A percentile compares a stretch with the other conserved stretches of the same genome.
Conservation (phyloP, 805 yeast species). For the Candida xyloterini region DNA sequence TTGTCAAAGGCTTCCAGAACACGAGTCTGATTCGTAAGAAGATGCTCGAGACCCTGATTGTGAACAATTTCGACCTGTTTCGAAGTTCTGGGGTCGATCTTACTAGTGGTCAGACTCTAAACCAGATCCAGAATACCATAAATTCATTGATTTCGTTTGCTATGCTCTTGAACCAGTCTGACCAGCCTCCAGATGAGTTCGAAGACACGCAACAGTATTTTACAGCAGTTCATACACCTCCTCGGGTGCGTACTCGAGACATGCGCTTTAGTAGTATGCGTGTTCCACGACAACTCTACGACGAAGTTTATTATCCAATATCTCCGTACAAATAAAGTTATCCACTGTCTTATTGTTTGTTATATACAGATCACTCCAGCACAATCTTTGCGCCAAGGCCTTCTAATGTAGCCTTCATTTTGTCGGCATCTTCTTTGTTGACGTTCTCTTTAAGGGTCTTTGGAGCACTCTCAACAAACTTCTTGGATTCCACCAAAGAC, state of each 20-base stretch:
- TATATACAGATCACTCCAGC: conserved; percentile 55
- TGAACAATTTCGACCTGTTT: conserved; percentile 17
- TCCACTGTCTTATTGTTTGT: conserved; percentile 1
- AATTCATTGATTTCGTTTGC: conserved; percentile 32
- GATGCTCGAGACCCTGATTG: conserved; percentile 13
- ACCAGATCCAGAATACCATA: conserved; percentile 34
- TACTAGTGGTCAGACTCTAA: conserved; percentile 26
- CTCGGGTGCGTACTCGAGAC: conserved; percentile 4
- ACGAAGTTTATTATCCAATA: conserved; percentile 9
- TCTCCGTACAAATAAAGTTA: conserved; percentile 9
- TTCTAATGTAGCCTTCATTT: conserved; percentile 89
- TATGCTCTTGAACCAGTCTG: conserved; percentile 21
- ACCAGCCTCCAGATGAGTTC: conserved; percentile 15
- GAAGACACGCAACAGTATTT: conserved; percentile 12
- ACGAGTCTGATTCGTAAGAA: conserved; percentile 13
- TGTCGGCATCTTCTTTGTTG: conserved; percentile 95
- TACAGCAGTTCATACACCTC: conserved; percentile 3
- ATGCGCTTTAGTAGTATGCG: conserved; percentile 10
- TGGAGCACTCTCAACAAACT: conserved; percentile 97
- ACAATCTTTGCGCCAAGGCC: conserved; percentile 91
- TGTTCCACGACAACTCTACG: conserved; percentile 7
- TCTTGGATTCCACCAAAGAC: conserved; percentile 94
- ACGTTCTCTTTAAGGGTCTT: conserved; percentile 93
- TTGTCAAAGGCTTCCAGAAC: conserved; percentile 8
- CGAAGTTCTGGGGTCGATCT: conserved; percentile 15